Evolutionary conservation across 208 protist genomes (phyloP), one percentile per base, ranked within the genome.

Genomic region (Wallacemonas rigidus): DNA sequence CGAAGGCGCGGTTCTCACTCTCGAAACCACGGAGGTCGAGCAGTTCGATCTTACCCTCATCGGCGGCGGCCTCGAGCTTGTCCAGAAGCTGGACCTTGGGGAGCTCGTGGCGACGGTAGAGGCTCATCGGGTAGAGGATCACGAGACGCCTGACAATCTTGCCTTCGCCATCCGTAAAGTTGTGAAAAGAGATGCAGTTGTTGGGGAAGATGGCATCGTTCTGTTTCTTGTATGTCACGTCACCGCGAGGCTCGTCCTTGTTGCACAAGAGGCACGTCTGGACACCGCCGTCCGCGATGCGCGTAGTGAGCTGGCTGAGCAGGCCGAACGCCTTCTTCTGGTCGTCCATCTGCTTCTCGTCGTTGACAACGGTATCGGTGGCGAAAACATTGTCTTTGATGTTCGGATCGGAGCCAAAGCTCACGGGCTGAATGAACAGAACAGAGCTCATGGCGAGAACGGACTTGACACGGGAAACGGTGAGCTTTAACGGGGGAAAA

Each of bases 71-170:
- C 56, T 80, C 67, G 43, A 90, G 57, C 73, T 83, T 85, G 35
- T 85, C 77, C 40, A 86, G 15, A 15, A 95, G 48, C 67, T 89
- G 85, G 51, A 71, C 57, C 64, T 84, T 72, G 4, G 88, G 78
- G 6, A 92, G 60, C 75, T 95, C 90, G 54, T 78, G 86, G 15
- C 79, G 78, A 63, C 88, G 90, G 74, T 64, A 79, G n/a, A 69
- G 77, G 67, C 77, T 89, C 88, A 95, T 92, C 15, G 90, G 90
- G 77, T 95, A 95, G 35, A 93, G 75, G 17, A 95, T 77, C 55
- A 90, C 74, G 9, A 92, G n/a, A 58, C 90, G 87, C 17, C 88
- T 85, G 12, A 60, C 78, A 44, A 93, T 86, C 53, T 79, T 72
- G 38, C 86, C 86, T 54, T 81, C 70, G 11, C 58, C 64, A 71